Conservation (phyloP, 257 asterid genomes). For the Penstemon eatonii region DNA sequence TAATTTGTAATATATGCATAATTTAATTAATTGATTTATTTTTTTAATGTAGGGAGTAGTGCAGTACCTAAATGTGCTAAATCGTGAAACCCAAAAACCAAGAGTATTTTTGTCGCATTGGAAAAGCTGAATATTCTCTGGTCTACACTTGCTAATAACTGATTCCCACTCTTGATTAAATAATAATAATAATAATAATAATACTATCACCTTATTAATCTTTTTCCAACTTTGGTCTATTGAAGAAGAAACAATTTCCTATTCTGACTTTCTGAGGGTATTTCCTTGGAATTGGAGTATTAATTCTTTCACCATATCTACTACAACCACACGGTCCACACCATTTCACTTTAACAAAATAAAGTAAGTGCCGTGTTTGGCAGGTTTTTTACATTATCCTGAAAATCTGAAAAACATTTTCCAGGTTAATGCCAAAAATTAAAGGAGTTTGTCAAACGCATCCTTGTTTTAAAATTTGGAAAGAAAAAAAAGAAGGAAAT, state of each 20-base stretch:
- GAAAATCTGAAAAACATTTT: too few relatives aligned
- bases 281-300: slow-evolving; percentile 30
- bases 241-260: slow-evolving; percentile 15
- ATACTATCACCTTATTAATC: slow-evolving; percentile 1
- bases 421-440: too few relatives aligned
- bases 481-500: too few relatives aligned
- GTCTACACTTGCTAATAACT: slow-evolving; percentile 44
- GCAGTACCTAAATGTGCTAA: slow-evolving; percentile 42
- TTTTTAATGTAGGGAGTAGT: too few relatives aligned
- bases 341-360: too few relatives aligned
- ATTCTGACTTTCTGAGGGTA: slow-evolving; percentile 18
- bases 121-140: slow-evolving; percentile 85
- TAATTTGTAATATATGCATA: neutral
- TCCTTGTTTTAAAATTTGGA: too few relatives aligned
- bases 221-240: neutral
- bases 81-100: slow-evolving; percentile 45
- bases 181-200: neutral
- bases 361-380: too few relatives aligned
- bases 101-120: slow-evolving; percentile 86
- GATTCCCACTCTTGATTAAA: slow-evolving; percentile 14
- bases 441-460: too few relatives aligned
- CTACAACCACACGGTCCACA: too few relatives aligned
- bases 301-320: neutral
- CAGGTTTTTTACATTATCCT: too few relatives aligned
- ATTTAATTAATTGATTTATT: too few relatives aligned